phyloP scores from a whole-genome alignment of 768 basidiomycete genomes.

The Lentinula boryana region DNA sequence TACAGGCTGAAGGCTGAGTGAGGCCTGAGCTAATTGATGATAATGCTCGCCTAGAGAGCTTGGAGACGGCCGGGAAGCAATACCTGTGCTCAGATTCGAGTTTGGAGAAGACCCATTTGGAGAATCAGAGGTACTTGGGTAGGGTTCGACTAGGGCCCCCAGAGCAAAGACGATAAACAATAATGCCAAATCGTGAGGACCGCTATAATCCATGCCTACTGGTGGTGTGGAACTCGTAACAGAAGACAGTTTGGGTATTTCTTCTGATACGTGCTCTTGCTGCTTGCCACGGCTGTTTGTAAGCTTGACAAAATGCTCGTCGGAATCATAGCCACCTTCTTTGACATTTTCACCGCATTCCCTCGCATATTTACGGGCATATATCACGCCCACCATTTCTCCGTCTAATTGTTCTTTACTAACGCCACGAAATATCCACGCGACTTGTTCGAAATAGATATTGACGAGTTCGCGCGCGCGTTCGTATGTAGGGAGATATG shows the following conservation, averaged over 20 bases:
- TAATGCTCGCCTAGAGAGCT: constrained; percentile 53
- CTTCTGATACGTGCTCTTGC: background rate
- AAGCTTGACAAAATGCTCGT: constrained; percentile 1
- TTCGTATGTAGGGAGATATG: constrained; percentile 48
- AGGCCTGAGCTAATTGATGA: constrained; percentile 59
- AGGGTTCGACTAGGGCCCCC: constrained; percentile 39
- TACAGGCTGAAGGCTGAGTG: constrained; percentile 61
- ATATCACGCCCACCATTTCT: constrained; percentile 36
- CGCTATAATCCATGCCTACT: constrained; percentile 30
- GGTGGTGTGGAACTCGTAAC: constrained; percentile 4
- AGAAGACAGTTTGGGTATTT: constrained; percentile 1
- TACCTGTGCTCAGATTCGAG: background rate
- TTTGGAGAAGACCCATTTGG: background rate
- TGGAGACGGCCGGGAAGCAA: background rate
- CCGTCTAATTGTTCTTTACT: constrained; percentile 37
- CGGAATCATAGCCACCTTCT: constrained; percentile 14
- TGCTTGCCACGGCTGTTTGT: background rate
- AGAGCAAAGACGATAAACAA: constrained; percentile 47
- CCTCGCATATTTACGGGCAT: constrained; percentile 16
- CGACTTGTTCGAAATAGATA: constrained; percentile 40
- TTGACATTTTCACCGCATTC: constrained; percentile 14
- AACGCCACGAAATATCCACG: constrained; percentile 48
- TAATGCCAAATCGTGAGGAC: constrained; percentile 43
- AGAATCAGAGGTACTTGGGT: constrained; percentile 13
- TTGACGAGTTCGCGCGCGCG: constrained; percentile 40